Base-by-base conservation (phyloP, 1,284 basidiomycete species). In the Ganoderma meredithae region DNA sequence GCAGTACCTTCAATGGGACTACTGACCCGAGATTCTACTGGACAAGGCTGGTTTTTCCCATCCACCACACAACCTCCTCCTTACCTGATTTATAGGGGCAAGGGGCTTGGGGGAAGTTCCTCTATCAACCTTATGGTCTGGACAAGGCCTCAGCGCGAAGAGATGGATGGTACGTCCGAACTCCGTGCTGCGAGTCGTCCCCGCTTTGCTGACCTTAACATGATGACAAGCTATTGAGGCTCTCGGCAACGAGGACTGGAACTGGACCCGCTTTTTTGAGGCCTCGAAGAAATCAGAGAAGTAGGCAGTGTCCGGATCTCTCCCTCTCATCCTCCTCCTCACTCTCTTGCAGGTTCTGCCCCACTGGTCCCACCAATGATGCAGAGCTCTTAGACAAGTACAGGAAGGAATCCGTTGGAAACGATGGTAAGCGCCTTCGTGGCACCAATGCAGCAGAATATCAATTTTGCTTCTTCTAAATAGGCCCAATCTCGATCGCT, bases 201-300 rank as follows among this genome's bases (percentile, higher is more conserved):
- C 22, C 19, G 12, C 25, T 3, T 39, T 9, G 5, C 13, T 41
- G 13, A 17, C 25, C 58, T 31, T 22, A 15, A 36, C 27, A 40
- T 49, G 25, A 40, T 5, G 7, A 39, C 1, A 22, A 73, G 72
- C 65, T 12, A 33, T 73, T 7, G 76, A 75, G 65, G 69, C 65
- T 27, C 72, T 79, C 27, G 76, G 76, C 4, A 77, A 77, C 63
- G 73, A 72, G 10, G 78, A 75, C 6, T 79, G 77, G 76, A 75
- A 75, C 39, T 78, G 75, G 74, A 68, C 72, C 36, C 65, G 65
- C 9, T 76, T 68, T 63, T 60, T 58, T 1, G 66, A 74, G 40
- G 75, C 76, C 44, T 62, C 68, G 4, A 74, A 73, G 68, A 73
- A 67, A 41, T 63, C 66, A 7, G 73, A 72, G 47, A 65, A 41